These are phyloP conservation scores for Clavispora carvajalis DNA, from an alignment of 805 yeast species.

Conservation along the genomic window DNA sequence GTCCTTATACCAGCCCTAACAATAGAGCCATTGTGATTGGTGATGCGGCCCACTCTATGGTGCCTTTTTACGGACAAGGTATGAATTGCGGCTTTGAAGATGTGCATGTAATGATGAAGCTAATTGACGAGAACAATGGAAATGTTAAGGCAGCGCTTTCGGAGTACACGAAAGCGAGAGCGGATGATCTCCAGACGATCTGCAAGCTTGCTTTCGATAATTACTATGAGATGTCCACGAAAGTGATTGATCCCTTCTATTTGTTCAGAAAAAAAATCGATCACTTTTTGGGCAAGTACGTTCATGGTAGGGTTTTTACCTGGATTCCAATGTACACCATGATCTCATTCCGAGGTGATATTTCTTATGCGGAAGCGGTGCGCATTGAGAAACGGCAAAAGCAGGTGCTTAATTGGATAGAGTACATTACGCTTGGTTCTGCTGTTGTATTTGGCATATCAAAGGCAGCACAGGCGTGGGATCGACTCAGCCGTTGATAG, in stretches of 20 bases:
- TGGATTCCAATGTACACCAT: slow-evolving; percentile 90
- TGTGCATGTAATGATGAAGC: slow-evolving; percentile 58
- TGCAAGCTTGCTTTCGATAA: slow-evolving; percentile 74
- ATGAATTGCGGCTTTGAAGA: slow-evolving; percentile 97
- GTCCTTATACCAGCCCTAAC: slow-evolving; percentile 59
- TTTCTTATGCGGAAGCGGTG: slow-evolving; percentile 68
- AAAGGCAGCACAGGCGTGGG: slow-evolving; percentile 8
- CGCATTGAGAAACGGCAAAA: slow-evolving; percentile 50
- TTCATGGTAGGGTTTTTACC: slow-evolving; percentile 41
- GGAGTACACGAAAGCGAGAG: slow-evolving; percentile 50
- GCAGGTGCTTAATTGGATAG: slow-evolving; percentile 36
- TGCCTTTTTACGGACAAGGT: slow-evolving; percentile 97
- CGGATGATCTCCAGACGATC: slow-evolving; percentile 68
- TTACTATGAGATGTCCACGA: slow-evolving; percentile 81
- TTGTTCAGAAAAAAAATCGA: slow-evolving; percentile 66
- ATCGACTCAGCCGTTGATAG: background rate
- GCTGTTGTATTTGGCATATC: slow-evolving; percentile 8
- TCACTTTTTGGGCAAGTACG: slow-evolving; percentile 49
- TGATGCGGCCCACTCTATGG: slow-evolving; percentile 96
- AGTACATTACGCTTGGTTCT: slow-evolving; percentile 15
- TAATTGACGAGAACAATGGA: slow-evolving; percentile 35
- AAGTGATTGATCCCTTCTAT: slow-evolving; percentile 60
- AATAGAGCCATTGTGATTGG: slow-evolving; percentile 71
- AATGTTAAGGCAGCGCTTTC: slow-evolving; percentile 48
- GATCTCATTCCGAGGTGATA: slow-evolving; percentile 86